Conservation (phyloP, 257 asterid genomes). For the Salvia miltiorrhiza region DNA sequence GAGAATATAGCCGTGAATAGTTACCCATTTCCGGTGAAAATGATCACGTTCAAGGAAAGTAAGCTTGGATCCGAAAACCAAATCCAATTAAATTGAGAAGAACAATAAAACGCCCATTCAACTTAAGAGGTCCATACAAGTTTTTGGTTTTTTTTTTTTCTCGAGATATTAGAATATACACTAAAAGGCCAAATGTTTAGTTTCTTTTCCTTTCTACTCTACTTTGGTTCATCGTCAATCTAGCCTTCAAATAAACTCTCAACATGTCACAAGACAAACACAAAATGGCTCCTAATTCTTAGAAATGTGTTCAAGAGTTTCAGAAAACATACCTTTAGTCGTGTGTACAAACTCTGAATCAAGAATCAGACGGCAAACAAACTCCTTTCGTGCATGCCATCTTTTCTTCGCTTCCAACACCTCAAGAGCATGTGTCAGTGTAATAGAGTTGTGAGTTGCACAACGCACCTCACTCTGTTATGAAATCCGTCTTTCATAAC, state of each 20-base stretch:
- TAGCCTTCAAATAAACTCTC: background rate
- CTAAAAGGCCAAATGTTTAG: background rate
- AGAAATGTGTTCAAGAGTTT: background rate
- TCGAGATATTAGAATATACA: too few relatives aligned
- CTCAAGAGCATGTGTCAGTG: background rate
- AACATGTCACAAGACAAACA: background rate
- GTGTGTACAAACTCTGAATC: background rate
- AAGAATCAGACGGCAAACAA: background rate
- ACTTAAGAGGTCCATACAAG: too few relatives aligned
- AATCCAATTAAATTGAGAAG: too few relatives aligned
- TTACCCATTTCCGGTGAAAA: too few relatives aligned
- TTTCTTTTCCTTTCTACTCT: background rate
- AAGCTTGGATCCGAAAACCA: too few relatives aligned
- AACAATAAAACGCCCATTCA: too few relatives aligned
- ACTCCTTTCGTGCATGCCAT: background rate
- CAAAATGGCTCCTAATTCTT: background rate
- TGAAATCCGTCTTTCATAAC: background rate
- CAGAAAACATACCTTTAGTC: background rate
- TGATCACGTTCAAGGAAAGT: too few relatives aligned
- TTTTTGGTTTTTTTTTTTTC: too few relatives aligned
- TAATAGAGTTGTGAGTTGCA: background rate
- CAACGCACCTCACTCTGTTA: background rate
- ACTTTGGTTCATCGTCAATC: background rate
- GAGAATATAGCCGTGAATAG: too few relatives aligned
- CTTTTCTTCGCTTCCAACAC: background rate